Evolutionary conservation across 2,329 filamentous ascomycete genomes (phyloP).

Genomic region (Claviceps sp.): DNA sequence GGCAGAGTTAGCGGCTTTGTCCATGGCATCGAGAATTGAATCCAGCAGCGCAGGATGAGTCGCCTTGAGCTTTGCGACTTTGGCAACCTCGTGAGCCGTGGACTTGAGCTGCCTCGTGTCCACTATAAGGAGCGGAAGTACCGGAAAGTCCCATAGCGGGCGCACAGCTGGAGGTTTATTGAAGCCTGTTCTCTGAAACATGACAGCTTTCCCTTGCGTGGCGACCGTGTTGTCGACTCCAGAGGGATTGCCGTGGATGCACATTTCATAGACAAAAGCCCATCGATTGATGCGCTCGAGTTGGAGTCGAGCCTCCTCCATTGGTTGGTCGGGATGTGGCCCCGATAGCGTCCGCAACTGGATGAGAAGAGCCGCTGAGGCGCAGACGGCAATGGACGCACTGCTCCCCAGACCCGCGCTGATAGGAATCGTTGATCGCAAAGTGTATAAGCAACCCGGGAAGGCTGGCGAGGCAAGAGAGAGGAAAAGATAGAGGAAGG

Average conservation of each 20-base stretch:
- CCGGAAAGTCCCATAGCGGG: constrained; percentile 76
- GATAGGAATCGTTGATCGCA: constrained; percentile 89
- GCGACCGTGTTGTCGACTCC: constrained; percentile 96
- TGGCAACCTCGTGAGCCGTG: constrained; percentile 72
- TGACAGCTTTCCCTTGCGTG: constrained; percentile 82
- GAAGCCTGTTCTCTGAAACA: constrained; percentile 75
- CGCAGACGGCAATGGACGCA: constrained; percentile 84
- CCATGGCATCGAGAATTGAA: constrained; percentile 73
- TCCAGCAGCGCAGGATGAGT: constrained; percentile 66
- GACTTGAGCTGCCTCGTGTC: constrained; percentile 83
- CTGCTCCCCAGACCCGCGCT: constrained; percentile 85
- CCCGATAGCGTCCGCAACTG: constrained; percentile 82
- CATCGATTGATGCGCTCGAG: constrained; percentile 93
- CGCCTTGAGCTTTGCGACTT: constrained; percentile 61
- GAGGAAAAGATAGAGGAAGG: constrained; percentile 87
- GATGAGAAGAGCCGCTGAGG: constrained; percentile 70
- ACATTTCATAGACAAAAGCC: constrained; percentile 95
- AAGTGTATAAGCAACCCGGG: constrained; percentile 72
- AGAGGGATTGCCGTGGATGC: constrained; percentile 92
- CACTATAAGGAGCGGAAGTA: constrained; percentile 78
- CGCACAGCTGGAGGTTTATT: constrained; percentile 62
- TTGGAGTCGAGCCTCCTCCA: constrained; percentile 76
- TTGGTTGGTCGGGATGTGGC: constrained; percentile 81
- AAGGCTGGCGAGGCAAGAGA: constrained; percentile 71
- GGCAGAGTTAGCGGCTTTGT: constrained; percentile 50